Percentiles rank a stretch among this genome's conserved stretches.
Conservation (phyloP, 371 early-diverging fungal genomes). For the Rhizopus sp. region DNA sequence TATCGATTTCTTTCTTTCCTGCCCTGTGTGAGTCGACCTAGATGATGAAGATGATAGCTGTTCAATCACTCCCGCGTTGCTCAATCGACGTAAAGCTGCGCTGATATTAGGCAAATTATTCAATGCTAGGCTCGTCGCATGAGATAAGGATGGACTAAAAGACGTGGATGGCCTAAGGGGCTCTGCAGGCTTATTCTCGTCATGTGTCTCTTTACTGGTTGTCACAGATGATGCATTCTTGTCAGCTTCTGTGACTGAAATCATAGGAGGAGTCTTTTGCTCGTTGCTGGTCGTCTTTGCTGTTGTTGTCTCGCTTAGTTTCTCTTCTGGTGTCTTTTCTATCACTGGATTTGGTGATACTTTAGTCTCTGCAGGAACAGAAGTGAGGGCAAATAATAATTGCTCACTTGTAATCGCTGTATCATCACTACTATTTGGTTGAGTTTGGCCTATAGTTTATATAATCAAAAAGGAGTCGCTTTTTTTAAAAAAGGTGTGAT, state of each 20-base stretch:
- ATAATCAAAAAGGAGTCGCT: neutral
- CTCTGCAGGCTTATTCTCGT: no score
- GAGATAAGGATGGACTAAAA: conserved; percentile 1
- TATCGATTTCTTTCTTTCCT: conserved; percentile 15
- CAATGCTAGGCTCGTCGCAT: neutral
- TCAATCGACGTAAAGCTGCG: conserved; percentile 31
- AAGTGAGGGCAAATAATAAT: conserved; percentile 36
- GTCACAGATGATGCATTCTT: neutral
- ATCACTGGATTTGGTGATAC: neutral
- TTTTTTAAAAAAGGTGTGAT: neutral
- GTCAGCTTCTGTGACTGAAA: neutral
- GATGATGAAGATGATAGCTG: conserved; percentile 18
- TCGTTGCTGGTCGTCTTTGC: neutral
- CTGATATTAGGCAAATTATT: conserved; percentile 30
- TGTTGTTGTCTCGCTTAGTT: neutral
- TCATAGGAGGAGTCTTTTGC: neutral
- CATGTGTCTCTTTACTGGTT: no score
- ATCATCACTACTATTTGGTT: conserved; percentile 1
- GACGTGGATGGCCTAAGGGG: neutral
- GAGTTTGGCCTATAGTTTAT: neutral
- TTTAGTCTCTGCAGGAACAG: conserved; percentile 19
- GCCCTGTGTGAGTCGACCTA: conserved; percentile 7
- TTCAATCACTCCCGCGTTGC: conserved; percentile 21
- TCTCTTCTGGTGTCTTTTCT: neutral
- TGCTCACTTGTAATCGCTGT: conserved; percentile 41